Evolutionary conservation across 805 yeast genomes (phyloP), one percentile per base, ranked within the genome.

Genomic region (Candida sphagnicola): DNA sequence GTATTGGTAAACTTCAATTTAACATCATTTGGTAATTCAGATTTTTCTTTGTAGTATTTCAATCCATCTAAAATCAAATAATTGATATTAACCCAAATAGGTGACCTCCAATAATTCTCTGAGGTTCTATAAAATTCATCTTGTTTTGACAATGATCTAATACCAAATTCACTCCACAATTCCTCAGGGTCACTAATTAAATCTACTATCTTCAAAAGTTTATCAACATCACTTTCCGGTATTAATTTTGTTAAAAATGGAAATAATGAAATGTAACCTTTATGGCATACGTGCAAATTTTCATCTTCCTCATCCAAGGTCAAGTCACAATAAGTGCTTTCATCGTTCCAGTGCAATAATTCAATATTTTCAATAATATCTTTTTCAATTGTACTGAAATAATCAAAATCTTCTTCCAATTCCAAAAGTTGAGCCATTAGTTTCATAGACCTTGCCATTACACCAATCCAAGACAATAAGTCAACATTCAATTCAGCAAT

Each of bases 51-150:
- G 53, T 90, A 91, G 56, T 78, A 63, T 23, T 67, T 58, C 44
- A 93, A 65, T 4, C 85, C 74, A 38, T 88, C 93, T 31, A 93
- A 66, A 4, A 82, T 69, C 59, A 93, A 65, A 54, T 88, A 91
- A 65, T 93, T 93, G 53, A 93, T 85, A 57, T 89, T 85, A 49
- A 89, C 70, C 98, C 98, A 93, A 18, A 93, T 72, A 14, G 95
- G 87, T 1, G 96, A 93, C 46, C 96, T 76, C 99, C 99, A 93
- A 65, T 93, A 93, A 60, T 91, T 82, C 54, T 93, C 99, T 5
- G 74, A 91, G 0, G 81, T 76, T 39, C 84, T 84, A 62, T 83
- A 93, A 42, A 54, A 64, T 15, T 65, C 65, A 50, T 85, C 90
- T 4, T 70, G 49, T 50, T 78, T 79, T 1, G 96, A 85, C 26